Conservation (phyloP, 495 filamentous ascomycete species). For the Hyphodiscus hymeniophilus region DNA sequence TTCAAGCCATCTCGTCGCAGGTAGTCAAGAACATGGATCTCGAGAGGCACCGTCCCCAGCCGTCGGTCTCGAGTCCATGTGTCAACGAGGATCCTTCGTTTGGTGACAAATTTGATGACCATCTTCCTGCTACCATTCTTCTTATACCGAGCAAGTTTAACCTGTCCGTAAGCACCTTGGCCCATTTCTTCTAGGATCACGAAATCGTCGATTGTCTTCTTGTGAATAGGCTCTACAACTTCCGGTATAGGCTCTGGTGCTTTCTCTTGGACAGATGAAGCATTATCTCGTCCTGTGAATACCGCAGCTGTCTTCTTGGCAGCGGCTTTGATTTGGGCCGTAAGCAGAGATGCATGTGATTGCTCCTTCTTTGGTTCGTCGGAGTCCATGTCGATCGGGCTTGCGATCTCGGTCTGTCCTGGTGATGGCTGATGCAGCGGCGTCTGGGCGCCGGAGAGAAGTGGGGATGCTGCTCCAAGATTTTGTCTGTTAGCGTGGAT, state of each 20-base stretch:
- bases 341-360: constrained; percentile 51
- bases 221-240: constrained; percentile 28
- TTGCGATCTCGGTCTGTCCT: constrained; percentile 49
- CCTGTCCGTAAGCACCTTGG: constrained; percentile 94
- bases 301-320: constrained; percentile 42
- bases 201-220: constrained; percentile 86
- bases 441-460: constrained; percentile 50
- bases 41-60: constrained; percentile 92
- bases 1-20: constrained; percentile 76
- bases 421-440: constrained; percentile 72
- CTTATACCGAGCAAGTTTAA: constrained; percentile 90
- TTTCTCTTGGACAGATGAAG: constrained; percentile 29
- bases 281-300: constrained; percentile 31
- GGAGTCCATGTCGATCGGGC: constrained; percentile 42
- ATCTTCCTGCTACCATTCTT: constrained; percentile 67
- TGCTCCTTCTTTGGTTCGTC: constrained; percentile 26
- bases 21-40: constrained; percentile 96
- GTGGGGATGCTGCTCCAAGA: constrained; percentile 46
- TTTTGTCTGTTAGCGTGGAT: constrained; percentile 63
- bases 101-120: constrained; percentile 96
- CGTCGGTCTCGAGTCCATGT: constrained; percentile 95
- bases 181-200: constrained; percentile 96
- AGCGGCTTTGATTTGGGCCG: constrained; percentile 67
- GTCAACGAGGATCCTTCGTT: constrained; percentile 92
- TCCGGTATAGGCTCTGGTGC: constrained; percentile 8